These are phyloP conservation scores for Pyrenophora graminea DNA, from an alignment of 2,329 filamentous ascomycete genomes.

Conservation along the genomic window DNA sequence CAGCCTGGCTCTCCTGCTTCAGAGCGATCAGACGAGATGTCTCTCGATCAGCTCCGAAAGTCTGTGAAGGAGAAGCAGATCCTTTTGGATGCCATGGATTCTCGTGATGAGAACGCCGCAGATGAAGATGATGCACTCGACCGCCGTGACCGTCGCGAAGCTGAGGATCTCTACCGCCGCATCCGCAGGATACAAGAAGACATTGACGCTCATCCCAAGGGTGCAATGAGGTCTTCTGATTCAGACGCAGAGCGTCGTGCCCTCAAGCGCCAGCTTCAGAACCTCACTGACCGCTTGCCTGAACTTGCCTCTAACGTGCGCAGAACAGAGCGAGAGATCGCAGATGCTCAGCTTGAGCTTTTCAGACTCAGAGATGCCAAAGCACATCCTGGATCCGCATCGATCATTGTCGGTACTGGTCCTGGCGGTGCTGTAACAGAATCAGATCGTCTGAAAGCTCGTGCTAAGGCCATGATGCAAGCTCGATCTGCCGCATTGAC, in stretches of 20 bases:
- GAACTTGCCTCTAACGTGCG: slow-evolving; percentile 91
- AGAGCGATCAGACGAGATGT: slow-evolving; percentile 75
- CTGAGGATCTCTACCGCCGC: slow-evolving; percentile 90
- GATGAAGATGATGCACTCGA: slow-evolving; percentile 94
- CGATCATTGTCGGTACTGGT: slow-evolving; percentile 86
- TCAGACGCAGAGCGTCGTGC: slow-evolving; percentile 86
- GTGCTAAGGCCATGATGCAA: slow-evolving; percentile 98
- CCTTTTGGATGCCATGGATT: slow-evolving; percentile 92
- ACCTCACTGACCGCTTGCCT: slow-evolving; percentile 84
- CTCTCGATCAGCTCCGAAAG: slow-evolving; percentile 86
- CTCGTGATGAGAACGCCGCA: slow-evolving; percentile 84
- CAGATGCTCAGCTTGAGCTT: slow-evolving; percentile 86
- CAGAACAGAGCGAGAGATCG: slow-evolving; percentile 87
- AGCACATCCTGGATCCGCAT: slow-evolving; percentile 78
- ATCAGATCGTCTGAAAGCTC: slow-evolving; percentile 89
- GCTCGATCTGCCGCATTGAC: slow-evolving; percentile 91
- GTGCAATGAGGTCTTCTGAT: slow-evolving; percentile 64
- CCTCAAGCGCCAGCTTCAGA: slow-evolving; percentile 86
- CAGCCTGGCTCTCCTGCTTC: slow-evolving; percentile 55
- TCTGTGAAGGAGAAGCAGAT: slow-evolving; percentile 94
- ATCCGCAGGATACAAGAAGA: slow-evolving; percentile 92
- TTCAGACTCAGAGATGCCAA: slow-evolving; percentile 95
- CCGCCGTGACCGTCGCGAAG: slow-evolving; percentile 85
- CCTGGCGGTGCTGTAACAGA: slow-evolving; percentile 90
- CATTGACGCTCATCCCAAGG: slow-evolving; percentile 87